Evolutionary conservation across 106 monocot genomes (phyloP).

Genomic region (Apostasia ramifera): DNA sequence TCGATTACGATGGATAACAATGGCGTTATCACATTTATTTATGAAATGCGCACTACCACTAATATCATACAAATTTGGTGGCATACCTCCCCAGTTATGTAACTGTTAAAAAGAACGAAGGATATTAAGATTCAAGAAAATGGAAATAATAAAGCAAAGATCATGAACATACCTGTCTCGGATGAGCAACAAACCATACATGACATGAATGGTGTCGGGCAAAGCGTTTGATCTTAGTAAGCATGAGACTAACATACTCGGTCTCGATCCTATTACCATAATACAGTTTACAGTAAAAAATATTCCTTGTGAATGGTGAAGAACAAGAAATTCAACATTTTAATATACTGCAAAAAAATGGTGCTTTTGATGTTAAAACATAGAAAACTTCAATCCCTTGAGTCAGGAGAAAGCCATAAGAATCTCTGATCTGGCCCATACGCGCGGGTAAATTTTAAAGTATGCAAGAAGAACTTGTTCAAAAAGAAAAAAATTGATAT

Average conservation of each 20-base stretch:
- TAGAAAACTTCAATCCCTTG: too few relatives aligned
- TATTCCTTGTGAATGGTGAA: not conserved
- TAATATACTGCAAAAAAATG: too few relatives aligned
- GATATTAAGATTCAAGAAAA: not conserved
- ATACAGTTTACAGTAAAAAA: not conserved
- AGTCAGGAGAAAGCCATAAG: too few relatives aligned
- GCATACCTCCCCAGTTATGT: constrained; percentile 67
- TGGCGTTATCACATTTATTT: constrained; percentile 97
- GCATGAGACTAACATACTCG: constrained; percentile 94
- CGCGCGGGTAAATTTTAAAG: not conserved
- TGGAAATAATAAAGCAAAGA: not conserved
- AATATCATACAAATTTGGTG: constrained; percentile 93
- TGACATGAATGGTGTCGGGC: constrained; percentile 89
- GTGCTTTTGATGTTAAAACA: too few relatives aligned
- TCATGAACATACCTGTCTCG: constrained; percentile 63
- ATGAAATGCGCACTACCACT: constrained; percentile 99
- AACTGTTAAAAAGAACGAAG: constrained; percentile 31
- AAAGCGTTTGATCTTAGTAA: constrained; percentile 84
- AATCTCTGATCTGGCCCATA: too few relatives aligned
- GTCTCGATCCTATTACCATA: constrained; percentile 72
- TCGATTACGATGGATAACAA: constrained; percentile 81
- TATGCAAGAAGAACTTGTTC: not conserved
- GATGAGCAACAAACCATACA: constrained; percentile 99
- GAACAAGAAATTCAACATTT: not conserved
- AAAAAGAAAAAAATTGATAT: not conserved